Base-by-base conservation (phyloP, 2,329 filamentous ascomycete genomes). In the Cyphellophora europaea region DNA sequence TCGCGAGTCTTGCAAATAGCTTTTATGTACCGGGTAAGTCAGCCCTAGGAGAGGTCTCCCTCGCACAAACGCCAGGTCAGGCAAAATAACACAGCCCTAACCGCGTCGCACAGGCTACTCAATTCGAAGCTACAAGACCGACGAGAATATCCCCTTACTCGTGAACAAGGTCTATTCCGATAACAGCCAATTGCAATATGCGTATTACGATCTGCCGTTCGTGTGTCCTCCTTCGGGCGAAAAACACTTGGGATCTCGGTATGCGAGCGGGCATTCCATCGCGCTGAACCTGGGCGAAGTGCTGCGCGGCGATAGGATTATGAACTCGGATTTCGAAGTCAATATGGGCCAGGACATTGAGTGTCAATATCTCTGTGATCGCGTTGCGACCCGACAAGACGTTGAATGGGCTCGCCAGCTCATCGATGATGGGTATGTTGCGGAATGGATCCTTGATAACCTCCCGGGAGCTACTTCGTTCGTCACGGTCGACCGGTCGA, bases 101-200 rank as follows among this genome's bases (percentile, higher is more conserved):
- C 31, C 4, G 14, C 4, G 5, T 13, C 15, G 11, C 16, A 30
- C 41, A 82, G 86, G 86, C 47, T 91, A 82, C 70, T 93, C 86
- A 5, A 77, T 88, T 53, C 82, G 79, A 53, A 85, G 76, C 52
- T 93, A 93, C 56, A 71, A 70, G 46, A 74, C 87, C 44, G 73
- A 76, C 55, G 82, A 93, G 49, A 67, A 76, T 8, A 81, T 93
- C 25, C 85, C 86, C 1, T 68, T 94, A n/a, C 77, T 89, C 37
- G 82, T 91, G 45, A 93, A 93, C 65, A 93, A 93, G 58, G 79
- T 88, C 50, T 93, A 88, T 59, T 93, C 85, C 36, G 86, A 93
- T 60, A 79, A 83, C 51, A 91, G 83, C 5, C 81, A 91, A 56
- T 66, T 93, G n/a, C 85, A 93, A 57, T 93, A 87, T 72, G 85